Percentiles rank a stretch among this genome's conserved stretches.
phyloP scores from a whole-genome alignment of 225 moss, liverwort and hornwort species.

The Takakia lepidozioides region DNA sequence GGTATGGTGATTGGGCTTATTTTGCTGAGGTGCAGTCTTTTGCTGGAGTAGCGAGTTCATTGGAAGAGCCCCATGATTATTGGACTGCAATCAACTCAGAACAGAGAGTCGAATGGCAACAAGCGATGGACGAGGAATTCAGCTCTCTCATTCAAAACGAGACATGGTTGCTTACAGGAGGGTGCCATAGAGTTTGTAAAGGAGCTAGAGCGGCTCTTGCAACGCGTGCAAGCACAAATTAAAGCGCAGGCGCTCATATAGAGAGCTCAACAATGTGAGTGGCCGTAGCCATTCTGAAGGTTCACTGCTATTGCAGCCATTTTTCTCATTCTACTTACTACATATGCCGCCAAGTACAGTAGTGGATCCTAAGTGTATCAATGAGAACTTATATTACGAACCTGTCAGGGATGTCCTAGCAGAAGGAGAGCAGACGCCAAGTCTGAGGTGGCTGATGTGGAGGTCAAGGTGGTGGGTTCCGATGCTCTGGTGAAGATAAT shows the following conservation, averaged over 20 bases:
- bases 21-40: too few species aligned
- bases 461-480: constrained; percentile 37
- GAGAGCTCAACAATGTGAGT: constrained; percentile 15
- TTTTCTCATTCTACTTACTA: constrained; percentile 19
- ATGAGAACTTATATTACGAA: neutral
- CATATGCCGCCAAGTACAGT: constrained; percentile 8
- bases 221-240: constrained; percentile 46
- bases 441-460: constrained; percentile 45
- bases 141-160: too few species aligned
- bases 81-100: too few species aligned
- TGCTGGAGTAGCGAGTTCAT: too few species aligned
- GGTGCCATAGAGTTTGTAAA: constrained; percentile 74
- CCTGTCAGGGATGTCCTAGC: constrained; percentile 10
- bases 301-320: constrained; percentile 8
- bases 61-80: too few species aligned
- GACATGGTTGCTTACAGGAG: too few species aligned
- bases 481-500: constrained; percentile 44
- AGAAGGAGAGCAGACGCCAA: constrained; percentile 26
- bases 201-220: constrained; percentile 47
- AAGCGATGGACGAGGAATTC: too few species aligned
- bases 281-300: constrained; percentile 8
- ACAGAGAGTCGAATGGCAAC: too few species aligned
- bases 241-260: too few species aligned
- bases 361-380: neutral
- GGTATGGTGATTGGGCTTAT: too few species aligned